Percentiles rank a stretch among this genome's conserved stretches.
These are phyloP conservation scores for Helianthus annuus DNA, from an alignment of 129 eudicot species.

Conservation along the genomic window HanXRQr2.0-SUNRISE NC_035442.2:145047577-145048076, in stretches of 20 bases:
- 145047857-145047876: constrained; percentile 66
- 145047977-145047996: not conserved
- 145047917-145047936: constrained; percentile 86
- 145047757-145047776: constrained; percentile 13
- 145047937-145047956: constrained; percentile 56
- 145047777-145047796: constrained; percentile 9
- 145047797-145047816: constrained; percentile 40
- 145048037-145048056: not conserved
- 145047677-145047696: constrained; percentile 18
- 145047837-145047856: constrained; percentile 33
- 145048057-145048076: not conserved
- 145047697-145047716: constrained; percentile 27
- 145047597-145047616: not conserved
- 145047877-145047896: constrained; percentile 58
- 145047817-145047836: constrained; percentile 48
- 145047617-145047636: constrained; percentile 38
- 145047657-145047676: constrained; percentile 14
- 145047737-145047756: constrained; percentile 17
- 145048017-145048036: too few species aligned
- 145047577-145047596: too few species aligned
- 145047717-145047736: constrained; percentile 14
- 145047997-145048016: too few species aligned
- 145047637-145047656: constrained; percentile 27
- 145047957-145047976: constrained; percentile 41
- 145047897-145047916: constrained; percentile 65